A percentile compares a stretch with the other conserved stretches of the same genome.
Conservation (phyloP, 805 yeast species). For the Candida ovalis region DNA sequence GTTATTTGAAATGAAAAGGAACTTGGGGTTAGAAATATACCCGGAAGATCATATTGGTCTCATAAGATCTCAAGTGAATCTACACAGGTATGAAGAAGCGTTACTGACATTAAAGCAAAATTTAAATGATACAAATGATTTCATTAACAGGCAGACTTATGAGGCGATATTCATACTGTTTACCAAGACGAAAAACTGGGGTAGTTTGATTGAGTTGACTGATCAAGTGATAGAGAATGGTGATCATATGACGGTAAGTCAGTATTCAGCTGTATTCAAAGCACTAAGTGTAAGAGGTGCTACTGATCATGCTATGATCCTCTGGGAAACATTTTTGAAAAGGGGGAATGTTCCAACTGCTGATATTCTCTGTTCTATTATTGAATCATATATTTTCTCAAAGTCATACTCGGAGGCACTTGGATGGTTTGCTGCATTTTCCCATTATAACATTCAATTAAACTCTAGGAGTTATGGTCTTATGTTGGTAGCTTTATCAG, state of each 20-base stretch:
- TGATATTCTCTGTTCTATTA: conserved; percentile 41
- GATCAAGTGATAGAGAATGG: conserved; percentile 54
- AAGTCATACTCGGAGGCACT: conserved; percentile 36
- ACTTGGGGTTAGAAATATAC: conserved; percentile 5
- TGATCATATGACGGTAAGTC: conserved; percentile 44
- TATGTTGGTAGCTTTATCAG: conserved; percentile 34
- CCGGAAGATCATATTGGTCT: conserved; percentile 19
- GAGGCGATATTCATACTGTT: conserved; percentile 17
- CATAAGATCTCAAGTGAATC: conserved; percentile 13
- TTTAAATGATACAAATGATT: conserved; percentile 4
- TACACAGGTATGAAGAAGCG: conserved; percentile 13
- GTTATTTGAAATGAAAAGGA: conserved; percentile 11
- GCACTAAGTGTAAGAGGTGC: conserved; percentile 55
- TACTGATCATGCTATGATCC: conserved; percentile 34
- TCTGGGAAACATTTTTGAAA: conserved; percentile 42
- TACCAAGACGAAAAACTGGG: conserved; percentile 38
- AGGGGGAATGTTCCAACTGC: conserved; percentile 47
- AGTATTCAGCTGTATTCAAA: conserved; percentile 59
- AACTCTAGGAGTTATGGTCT: conserved; percentile 30
- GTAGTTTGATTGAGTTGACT: conserved; percentile 50
- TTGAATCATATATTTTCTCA: conserved; percentile 36
- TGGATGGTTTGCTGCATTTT: conserved; percentile 33
- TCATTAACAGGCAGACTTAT: conserved; percentile 15
- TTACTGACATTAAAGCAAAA: conserved; percentile 4
- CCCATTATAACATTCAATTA: conserved; percentile 29